phyloP scores from a whole-genome alignment of 371 early-diverging fungal species.

The Mucor sp. region DNA sequence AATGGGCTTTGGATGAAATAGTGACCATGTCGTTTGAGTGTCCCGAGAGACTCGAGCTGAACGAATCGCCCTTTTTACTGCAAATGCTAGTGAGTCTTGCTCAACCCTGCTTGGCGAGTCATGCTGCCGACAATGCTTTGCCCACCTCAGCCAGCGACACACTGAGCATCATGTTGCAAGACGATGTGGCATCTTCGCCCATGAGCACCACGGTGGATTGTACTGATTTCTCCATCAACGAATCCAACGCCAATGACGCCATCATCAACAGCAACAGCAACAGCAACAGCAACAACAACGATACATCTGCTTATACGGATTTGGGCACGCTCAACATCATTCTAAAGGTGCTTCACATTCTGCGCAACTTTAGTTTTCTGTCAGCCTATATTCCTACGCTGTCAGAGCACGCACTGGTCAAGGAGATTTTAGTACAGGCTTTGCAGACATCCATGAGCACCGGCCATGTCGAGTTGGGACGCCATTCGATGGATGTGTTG shows the following conservation, averaged over 20 bases:
- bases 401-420: constrained; percentile 42
- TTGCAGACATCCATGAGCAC: constrained; percentile 58
- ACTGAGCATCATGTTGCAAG: constrained; percentile 13
- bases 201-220: not conserved
- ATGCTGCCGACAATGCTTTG: constrained; percentile 17
- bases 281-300: not conserved
- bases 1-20: constrained; percentile 81
- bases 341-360: constrained; percentile 72
- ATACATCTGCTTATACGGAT: not conserved
- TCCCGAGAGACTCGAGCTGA: constrained; percentile 58
- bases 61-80: constrained; percentile 64
- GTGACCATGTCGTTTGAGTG: constrained; percentile 61
- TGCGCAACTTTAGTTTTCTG: constrained; percentile 75
- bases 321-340: constrained; percentile 51
- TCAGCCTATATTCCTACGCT: constrained; percentile 57
- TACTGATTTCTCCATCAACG: not conserved
- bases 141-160: constrained; percentile 15
- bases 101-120: constrained; percentile 16
- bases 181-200: not conserved
- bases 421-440: constrained; percentile 53
- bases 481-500: constrained; percentile 70
- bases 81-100: constrained; percentile 45
- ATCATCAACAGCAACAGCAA: too few species aligned
- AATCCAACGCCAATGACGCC: not conserved
- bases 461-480: constrained; percentile 54